Base-by-base conservation (phyloP, 495 filamentous ascomycete genomes). In the Halenospora varia region DNA sequence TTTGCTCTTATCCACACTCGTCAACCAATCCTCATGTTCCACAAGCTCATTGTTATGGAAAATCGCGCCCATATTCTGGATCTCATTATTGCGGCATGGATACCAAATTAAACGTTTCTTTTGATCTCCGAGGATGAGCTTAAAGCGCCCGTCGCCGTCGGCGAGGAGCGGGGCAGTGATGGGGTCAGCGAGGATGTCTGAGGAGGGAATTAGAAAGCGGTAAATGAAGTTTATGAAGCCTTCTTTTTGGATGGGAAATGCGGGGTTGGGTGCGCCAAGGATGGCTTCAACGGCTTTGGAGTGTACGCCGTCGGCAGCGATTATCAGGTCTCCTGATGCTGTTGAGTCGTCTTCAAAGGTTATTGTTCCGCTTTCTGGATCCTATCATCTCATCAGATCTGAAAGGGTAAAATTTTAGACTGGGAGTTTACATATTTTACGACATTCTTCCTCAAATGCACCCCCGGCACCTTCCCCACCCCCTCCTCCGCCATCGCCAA, bases 41-140 rank as follows among this genome's bases (percentile, higher is more conserved):
- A 2, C 26, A 20, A 20, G 15, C 25, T 74, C 59, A 0, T 56
- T 52, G 24, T 78, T 77, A 0, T 81, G 78, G 59, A 85, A 79
- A 22, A 85, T 77, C 29, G 74, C 78, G 10, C 82, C 80, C 50
- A 84, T 77, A 58, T 86, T 85, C 40, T 86, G 68, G 13, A 78
- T 20, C 45, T 75, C 69, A 55, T 80, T 80, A 51, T 80, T 70
- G 0, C 75, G 67, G 56, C 79, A 84, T 0, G 82, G 82, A 55
- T 87, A 88, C 62, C 84, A 78, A 51, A 86, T 74, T 2, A 86
- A 68, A 0, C 82, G 71, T 18, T 74, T 69, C 84, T 79, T 1
- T 35, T n/a, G n/a, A 63, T 55, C 0, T 56, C 74, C 75, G 26
- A 74, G 73, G 68, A 74, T 80, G 56, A 85, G 74, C 23, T 60